Evolutionary conservation across 2,329 filamentous ascomycete species (phyloP).

Genomic region (Trichoderma sp.): DNA sequence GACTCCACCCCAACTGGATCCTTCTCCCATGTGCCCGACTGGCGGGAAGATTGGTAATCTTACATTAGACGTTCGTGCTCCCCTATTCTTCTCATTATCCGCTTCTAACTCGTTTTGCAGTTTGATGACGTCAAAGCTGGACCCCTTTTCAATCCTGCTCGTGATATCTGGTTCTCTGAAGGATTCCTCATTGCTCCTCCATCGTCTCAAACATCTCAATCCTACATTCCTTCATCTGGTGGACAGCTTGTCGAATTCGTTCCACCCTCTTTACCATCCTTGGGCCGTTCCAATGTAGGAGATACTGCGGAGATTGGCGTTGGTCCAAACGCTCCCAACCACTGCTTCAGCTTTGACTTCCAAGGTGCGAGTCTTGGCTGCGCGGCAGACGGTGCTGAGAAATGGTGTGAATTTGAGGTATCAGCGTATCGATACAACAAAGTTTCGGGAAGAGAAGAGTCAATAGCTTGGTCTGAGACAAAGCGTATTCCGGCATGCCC

Average conservation of each 20-base stretch:
- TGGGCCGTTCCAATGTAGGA: slow-evolving; percentile 30
- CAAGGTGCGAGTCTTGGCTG: slow-evolving; percentile 44
- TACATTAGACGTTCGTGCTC: slow-evolving; percentile 41
- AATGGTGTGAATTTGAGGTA: slow-evolving; percentile 46
- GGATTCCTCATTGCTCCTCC: slow-evolving; percentile 44
- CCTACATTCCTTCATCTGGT: slow-evolving; percentile 43
- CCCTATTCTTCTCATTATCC: neutral
- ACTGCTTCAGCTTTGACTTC: slow-evolving; percentile 46
- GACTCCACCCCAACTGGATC: slow-evolving; percentile 20
- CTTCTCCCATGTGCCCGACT: slow-evolving; percentile 33
- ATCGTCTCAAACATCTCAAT: slow-evolving; percentile 36
- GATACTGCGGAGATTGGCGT: slow-evolving; percentile 45
- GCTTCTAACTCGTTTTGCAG: slow-evolving; percentile 33
- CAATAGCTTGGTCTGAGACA: slow-evolving; percentile 44
- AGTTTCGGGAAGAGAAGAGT: slow-evolving; percentile 37
- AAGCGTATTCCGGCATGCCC: slow-evolving; percentile 44
- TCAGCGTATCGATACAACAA: slow-evolving; percentile 45
- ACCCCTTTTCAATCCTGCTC: slow-evolving; percentile 44
- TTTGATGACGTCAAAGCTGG: slow-evolving; percentile 42
- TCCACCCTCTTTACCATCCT: slow-evolving; percentile 38
- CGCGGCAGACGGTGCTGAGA: slow-evolving; percentile 38
- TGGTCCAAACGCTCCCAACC: slow-evolving; percentile 40
- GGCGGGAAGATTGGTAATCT: slow-evolving; percentile 42
- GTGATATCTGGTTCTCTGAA: slow-evolving; percentile 46
- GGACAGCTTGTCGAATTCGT: slow-evolving; percentile 45